phyloP scores from a whole-genome alignment of 2,329 filamentous ascomycete genomes.

The Microdochium bolleyi region DNA sequence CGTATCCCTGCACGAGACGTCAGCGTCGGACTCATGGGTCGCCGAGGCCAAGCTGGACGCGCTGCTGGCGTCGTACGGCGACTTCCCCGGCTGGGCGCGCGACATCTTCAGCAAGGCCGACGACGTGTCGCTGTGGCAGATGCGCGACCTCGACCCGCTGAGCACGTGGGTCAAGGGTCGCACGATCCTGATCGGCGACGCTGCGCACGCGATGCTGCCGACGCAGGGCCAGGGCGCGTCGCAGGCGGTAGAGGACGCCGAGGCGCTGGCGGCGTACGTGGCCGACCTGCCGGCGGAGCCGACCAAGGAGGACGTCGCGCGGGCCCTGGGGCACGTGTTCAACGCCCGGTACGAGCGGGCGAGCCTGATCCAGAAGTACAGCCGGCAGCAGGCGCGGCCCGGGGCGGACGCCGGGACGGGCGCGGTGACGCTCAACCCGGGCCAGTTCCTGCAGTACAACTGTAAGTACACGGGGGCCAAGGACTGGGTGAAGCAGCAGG shows the following conservation, averaged over 20 bases:
- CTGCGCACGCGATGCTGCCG: slow-evolving; percentile 18
- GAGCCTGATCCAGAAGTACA: slow-evolving; percentile 29
- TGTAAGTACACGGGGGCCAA: slow-evolving; percentile 24
- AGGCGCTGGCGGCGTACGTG: slow-evolving; percentile 21
- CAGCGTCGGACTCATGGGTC: slow-evolving; percentile 28
- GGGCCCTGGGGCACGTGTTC: slow-evolving; percentile 10
- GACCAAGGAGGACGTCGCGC: slow-evolving; percentile 10
- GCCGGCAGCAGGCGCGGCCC: slow-evolving; percentile 28
- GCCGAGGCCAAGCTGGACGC: slow-evolving; percentile 23
- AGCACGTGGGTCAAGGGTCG: slow-evolving; percentile 21
- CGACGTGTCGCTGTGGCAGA: slow-evolving; percentile 32
- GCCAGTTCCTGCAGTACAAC: slow-evolving; percentile 31
- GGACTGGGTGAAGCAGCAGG: slow-evolving; percentile 14
- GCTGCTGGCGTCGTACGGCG: slow-evolving; percentile 28
- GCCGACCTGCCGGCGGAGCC: slow-evolving; percentile 8
- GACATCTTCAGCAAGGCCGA: slow-evolving; percentile 19
- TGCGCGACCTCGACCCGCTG: slow-evolving; percentile 34
- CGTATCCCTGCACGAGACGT: slow-evolving; percentile 27
- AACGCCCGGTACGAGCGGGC: slow-evolving; percentile 24
- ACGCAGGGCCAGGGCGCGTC: slow-evolving; percentile 31
- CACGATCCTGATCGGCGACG: slow-evolving; percentile 6
- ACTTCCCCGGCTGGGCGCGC: slow-evolving; percentile 31
- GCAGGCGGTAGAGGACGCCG: slow-evolving; percentile 30
- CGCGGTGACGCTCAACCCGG: slow-evolving; percentile 24
- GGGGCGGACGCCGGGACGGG: slow-evolving; percentile 21